These are phyloP conservation scores for Acacia concinna DNA, from an alignment of 331 rosid species.

Conservation along the genomic window DNA sequence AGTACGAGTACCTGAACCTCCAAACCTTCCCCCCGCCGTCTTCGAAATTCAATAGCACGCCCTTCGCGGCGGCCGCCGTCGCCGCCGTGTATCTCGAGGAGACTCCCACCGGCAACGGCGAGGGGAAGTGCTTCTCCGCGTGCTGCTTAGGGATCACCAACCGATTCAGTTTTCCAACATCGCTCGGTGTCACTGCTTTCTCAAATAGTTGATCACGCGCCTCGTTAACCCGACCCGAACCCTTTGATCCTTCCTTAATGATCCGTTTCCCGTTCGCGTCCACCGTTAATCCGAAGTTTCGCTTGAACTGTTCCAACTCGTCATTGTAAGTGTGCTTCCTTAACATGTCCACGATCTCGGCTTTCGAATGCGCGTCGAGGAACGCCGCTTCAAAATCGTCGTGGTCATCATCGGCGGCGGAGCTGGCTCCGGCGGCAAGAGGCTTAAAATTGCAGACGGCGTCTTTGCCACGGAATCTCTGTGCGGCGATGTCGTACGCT, in stretches of 20 bases:
- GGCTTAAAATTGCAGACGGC: constrained; percentile 90
- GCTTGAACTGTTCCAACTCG: constrained; percentile 83
- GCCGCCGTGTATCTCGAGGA: neutral
- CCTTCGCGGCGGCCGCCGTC: constrained; percentile 60
- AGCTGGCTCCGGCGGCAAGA: neutral
- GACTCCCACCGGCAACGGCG: constrained; percentile 35
- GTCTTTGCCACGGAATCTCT: constrained; percentile 87
- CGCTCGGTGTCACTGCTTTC: constrained; percentile 92
- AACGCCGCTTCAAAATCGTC: constrained; percentile 55
- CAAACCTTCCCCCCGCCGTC: constrained; percentile 94
- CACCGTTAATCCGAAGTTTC: constrained; percentile 41
- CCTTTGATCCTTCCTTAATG: neutral
- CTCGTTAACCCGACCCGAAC: constrained; percentile 18
- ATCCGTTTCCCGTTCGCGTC: constrained; percentile 29
- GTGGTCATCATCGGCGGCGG: neutral
- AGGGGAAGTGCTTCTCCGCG: constrained; percentile 93
- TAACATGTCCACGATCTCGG: constrained; percentile 95
- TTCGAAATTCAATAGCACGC: constrained; percentile 73
- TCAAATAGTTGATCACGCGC: constrained; percentile 82
- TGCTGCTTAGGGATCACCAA: constrained; percentile 93
- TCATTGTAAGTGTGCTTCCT: constrained; percentile 89
- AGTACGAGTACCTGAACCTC: constrained; percentile 94
- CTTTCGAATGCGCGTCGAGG: constrained; percentile 73
- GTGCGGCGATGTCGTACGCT: constrained; percentile 89
- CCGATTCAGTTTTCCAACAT: constrained; percentile 88